Evolutionary conservation across 108 stramenopile species (phyloP).

Genomic region (Pseudonitzschia multiseries): DNA sequence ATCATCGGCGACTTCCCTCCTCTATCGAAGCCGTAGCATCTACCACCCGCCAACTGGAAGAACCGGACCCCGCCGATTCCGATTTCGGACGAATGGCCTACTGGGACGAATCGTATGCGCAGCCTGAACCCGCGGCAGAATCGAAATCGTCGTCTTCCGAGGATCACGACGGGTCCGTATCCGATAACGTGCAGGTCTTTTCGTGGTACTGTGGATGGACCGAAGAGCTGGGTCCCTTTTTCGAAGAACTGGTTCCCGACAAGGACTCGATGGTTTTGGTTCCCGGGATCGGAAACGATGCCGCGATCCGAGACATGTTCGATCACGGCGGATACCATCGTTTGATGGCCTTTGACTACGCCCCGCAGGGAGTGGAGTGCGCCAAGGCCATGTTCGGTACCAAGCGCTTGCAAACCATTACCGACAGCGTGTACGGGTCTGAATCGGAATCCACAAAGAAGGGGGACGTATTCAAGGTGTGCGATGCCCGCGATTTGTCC

Average conservation of each 20-base stretch:
- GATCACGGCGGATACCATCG: slow-evolving; percentile 44
- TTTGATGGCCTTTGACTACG: slow-evolving; percentile 71
- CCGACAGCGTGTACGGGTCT: too few species aligned
- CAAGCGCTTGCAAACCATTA: slow-evolving; percentile 23
- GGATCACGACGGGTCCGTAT: too few species aligned
- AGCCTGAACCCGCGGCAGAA: not conserved
- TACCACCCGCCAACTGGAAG: too few species aligned
- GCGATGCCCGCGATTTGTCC: slow-evolving; percentile 57
- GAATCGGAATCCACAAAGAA: too few species aligned
- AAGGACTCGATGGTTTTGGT: slow-evolving; percentile 27
- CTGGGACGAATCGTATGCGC: slow-evolving; percentile 14
- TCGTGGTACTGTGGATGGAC: slow-evolving; percentile 65
- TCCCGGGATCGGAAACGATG: slow-evolving; percentile 77
- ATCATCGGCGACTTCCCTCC: too few species aligned
- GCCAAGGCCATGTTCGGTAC: slow-evolving; percentile 42
- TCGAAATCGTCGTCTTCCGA: too few species aligned
- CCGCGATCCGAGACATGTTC: slow-evolving; percentile 56
- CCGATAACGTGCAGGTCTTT: too few species aligned
- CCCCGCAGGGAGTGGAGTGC: slow-evolving; percentile 60
- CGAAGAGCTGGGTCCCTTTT: slow-evolving; percentile 61
- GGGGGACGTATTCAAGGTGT: slow-evolving; percentile 33
- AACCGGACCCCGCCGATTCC: not conserved
- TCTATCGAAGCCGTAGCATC: too few species aligned
- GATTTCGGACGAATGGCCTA: slow-evolving; percentile 5
- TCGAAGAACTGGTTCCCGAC: slow-evolving; percentile 44